phyloP scores from a whole-genome alignment of 2,329 filamentous ascomycete species.

The Lecanoromycetidae sp. region DNA sequence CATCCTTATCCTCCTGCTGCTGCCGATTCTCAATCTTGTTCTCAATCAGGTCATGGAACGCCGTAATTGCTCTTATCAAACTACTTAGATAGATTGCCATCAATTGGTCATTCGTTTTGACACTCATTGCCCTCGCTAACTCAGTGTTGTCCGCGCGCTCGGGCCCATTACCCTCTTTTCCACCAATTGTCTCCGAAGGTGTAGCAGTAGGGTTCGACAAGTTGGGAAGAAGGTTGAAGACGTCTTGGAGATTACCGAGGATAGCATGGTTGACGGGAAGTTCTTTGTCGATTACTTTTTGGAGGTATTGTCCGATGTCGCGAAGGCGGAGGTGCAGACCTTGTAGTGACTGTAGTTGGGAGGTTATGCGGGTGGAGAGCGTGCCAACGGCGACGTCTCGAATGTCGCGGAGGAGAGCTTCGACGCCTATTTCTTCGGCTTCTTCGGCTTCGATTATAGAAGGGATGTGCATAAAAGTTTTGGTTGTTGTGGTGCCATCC shows the following conservation, averaged over 20 bases:
- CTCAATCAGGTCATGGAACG: constrained; percentile 97
- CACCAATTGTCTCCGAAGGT: constrained; percentile 44
- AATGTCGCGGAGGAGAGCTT: constrained; percentile 94
- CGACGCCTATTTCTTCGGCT: constrained; percentile 96
- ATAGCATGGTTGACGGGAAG: constrained; percentile 96
- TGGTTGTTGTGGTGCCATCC: constrained; percentile 93
- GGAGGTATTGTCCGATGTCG: constrained; percentile 89
- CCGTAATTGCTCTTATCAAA: constrained; percentile 92
- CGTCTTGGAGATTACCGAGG: constrained; percentile 94
- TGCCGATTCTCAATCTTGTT: constrained; percentile 99
- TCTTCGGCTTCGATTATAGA: constrained; percentile 98
- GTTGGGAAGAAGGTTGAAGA: constrained; percentile 97
- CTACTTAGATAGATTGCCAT: constrained; percentile 97
- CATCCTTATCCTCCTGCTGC: constrained; percentile 89
- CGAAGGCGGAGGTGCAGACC: constrained; percentile 86
- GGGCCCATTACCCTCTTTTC: constrained; percentile 28
- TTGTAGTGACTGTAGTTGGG: constrained; percentile 93
- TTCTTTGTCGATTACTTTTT: constrained; percentile 87
- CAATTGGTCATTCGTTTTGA: constrained; percentile 98
- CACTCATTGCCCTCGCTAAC: constrained; percentile 88
- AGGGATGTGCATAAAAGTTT: constrained; percentile 96
- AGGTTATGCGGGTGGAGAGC: constrained; percentile 89
- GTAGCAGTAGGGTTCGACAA: constrained; percentile 66
- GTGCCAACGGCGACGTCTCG: constrained; percentile 96
- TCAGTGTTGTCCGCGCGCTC: constrained; percentile 54